phyloP scores from a whole-genome alignment of 495 filamentous ascomycete species.

The Hyphodiscus hymeniophilus region DNA sequence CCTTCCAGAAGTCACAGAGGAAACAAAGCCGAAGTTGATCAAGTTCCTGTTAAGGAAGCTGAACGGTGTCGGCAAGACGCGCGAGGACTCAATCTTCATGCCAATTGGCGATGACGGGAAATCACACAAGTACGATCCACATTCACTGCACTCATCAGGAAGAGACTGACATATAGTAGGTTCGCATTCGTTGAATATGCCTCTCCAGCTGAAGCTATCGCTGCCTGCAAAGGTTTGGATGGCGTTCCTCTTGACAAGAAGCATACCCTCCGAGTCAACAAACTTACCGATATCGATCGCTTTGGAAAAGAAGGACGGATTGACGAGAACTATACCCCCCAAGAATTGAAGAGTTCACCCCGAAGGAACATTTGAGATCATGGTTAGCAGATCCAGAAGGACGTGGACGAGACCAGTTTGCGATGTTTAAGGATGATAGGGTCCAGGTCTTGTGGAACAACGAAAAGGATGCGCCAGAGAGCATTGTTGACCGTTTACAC shows the following conservation, averaged over 20 bases:
- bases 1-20: constrained; percentile 75
- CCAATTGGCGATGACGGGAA: constrained; percentile 73
- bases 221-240: constrained; percentile 79
- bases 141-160: constrained; percentile 8
- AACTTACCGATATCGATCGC: constrained; percentile 93
- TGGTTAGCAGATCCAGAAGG: constrained; percentile 81
- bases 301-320: constrained; percentile 91
- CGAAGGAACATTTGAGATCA: constrained; percentile 91
- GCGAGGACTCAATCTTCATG: constrained; percentile 87
- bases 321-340: constrained; percentile 83
- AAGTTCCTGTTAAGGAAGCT: constrained; percentile 93
- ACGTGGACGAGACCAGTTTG: constrained; percentile 88
- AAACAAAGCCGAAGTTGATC: constrained; percentile 78
- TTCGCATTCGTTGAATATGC: constrained; percentile 96
- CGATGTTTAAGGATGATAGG: constrained; percentile 79
- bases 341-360: constrained; percentile 65
- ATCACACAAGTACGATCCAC: constrained; percentile 63
- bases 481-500: constrained; percentile 78
- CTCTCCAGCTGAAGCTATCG: constrained; percentile 80
- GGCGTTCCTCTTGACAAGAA: constrained; percentile 83
- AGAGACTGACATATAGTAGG: constrained; percentile 32
- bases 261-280: constrained; percentile 92
- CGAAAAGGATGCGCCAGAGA: constrained; percentile 83
- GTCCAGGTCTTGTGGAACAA: constrained; percentile 98
- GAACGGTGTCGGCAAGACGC: constrained; percentile 70